phyloP scores from a whole-genome alignment of 345 rosid species.

The Geranium rotundifolium region DNA sequence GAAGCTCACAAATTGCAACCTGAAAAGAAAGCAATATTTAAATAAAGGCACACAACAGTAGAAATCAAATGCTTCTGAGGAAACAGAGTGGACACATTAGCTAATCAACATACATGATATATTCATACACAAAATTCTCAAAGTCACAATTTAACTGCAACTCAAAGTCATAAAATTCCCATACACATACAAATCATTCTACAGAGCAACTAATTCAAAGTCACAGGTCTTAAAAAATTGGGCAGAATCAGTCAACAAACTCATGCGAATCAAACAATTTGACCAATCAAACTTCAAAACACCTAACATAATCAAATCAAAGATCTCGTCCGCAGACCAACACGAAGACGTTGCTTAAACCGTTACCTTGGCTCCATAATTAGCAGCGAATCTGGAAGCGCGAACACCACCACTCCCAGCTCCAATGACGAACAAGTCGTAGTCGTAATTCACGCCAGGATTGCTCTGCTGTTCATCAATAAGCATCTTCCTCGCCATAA shows the following conservation, averaged over 20 bases:
- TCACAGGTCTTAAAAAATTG: neutral
- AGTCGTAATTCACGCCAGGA: conserved; percentile 42
- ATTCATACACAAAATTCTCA: no score
- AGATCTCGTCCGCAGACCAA: no score
- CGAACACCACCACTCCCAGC: conserved; percentile 99
- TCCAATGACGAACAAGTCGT: conserved; percentile 86
- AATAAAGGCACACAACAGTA: neutral
- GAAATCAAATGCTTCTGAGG: neutral
- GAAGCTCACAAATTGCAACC: conserved; percentile 98
- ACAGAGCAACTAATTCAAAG: neutral
- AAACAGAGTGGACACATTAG: neutral
- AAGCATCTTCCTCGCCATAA: conserved; percentile 39
- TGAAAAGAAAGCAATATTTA: conserved; percentile 11
- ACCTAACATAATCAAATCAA: neutral
- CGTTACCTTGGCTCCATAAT: conserved; percentile 81
- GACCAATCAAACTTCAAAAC: neutral
- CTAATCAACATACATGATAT: neutral
- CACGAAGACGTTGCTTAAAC: neutral
- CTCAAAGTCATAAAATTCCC: no score
- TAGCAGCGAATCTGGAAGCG: conserved; percentile 82
- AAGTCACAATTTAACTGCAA: no score
- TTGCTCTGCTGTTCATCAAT: conserved; percentile 4
- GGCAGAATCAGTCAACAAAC: neutral
- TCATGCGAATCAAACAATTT: no score
- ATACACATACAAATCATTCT: no score